These are phyloP conservation scores for Rauvolfia tetraphylla DNA, from an alignment of 257 asterid genomes.

Conservation along the genomic window DNA sequence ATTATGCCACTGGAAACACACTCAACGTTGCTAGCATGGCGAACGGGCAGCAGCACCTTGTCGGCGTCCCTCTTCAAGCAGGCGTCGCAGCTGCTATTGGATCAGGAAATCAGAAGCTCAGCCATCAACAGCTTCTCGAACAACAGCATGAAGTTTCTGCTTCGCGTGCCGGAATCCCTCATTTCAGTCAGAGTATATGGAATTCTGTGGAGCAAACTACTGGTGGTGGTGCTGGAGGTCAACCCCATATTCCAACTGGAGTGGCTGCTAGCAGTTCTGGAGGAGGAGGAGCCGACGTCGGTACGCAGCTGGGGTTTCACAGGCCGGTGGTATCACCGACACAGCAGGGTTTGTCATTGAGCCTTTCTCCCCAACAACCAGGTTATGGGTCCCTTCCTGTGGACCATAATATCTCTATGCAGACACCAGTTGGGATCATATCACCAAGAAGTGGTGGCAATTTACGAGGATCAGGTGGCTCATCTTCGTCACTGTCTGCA, in stretches of 20 bases:
- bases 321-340: constrained; percentile 24
- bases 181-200: constrained; percentile 31
- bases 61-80: constrained; percentile 36
- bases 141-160: constrained; percentile 25
- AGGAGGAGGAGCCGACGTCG: neutral
- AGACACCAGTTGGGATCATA: constrained; percentile 16
- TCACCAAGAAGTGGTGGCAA: constrained; percentile 25
- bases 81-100: constrained; percentile 14
- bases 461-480: constrained; percentile 19
- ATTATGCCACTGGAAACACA: constrained; percentile 25
- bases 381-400: constrained; percentile 26
- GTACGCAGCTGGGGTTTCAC: constrained; percentile 7
- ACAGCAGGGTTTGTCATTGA: constrained; percentile 55
- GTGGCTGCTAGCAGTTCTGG: neutral
- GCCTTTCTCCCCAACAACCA: constrained; percentile 49
- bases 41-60: constrained; percentile 49
- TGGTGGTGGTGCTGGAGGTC: constrained; percentile 16
- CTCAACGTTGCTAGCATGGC: constrained; percentile 19
- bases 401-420: constrained; percentile 18
- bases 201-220: constrained; percentile 16
- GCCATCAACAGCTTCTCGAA: constrained; percentile 10
- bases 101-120: constrained; percentile 18
- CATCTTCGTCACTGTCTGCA: constrained; percentile 27
- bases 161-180: constrained; percentile 22
- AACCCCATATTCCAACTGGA: constrained; percentile 19